These are phyloP conservation scores for Geosiphon pyriformis DNA, from an alignment of 192 early-diverging fungal genomes.

Conservation along the genomic window DNA sequence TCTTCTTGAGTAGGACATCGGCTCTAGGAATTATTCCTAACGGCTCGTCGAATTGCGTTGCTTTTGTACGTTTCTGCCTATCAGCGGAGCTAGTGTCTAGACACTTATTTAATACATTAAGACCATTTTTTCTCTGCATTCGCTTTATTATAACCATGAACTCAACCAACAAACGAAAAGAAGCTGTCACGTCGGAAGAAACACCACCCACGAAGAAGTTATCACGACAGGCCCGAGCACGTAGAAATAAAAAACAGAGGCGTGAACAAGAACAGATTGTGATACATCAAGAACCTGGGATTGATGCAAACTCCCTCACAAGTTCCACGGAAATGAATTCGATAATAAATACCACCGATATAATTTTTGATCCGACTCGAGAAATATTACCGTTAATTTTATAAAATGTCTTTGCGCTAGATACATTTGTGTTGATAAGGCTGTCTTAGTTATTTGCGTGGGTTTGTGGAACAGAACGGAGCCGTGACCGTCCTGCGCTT, in stretches of 20 bases:
- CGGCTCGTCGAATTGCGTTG: constrained; percentile 10
- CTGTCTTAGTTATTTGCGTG: constrained; percentile 18
- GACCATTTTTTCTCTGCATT: too few species aligned
- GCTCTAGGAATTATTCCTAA: background rate
- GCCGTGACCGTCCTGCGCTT: constrained; percentile 10
- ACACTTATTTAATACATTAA: too few species aligned
- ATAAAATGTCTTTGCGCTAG: constrained; percentile 18
- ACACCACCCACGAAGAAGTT: constrained; percentile 5
- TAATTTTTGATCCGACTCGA: constrained; percentile 2
- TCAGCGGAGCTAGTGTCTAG: too few species aligned
- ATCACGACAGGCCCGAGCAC: constrained; percentile 10
- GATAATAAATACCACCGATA: background rate
- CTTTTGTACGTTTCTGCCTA: constrained; percentile 4
- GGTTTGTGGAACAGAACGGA: constrained; percentile 18
- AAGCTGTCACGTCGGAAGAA: too few species aligned
- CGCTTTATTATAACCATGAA: too few species aligned
- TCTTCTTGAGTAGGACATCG: background rate
- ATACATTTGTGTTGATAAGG: constrained; percentile 21
- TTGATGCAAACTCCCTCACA: background rate
- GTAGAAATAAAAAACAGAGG: constrained; percentile 3
- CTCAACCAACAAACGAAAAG: too few species aligned
- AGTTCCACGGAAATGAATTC: background rate
- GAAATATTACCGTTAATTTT: constrained; percentile 11
- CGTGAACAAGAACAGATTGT: constrained; percentile 10
- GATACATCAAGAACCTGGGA: background rate